Evolutionary conservation across 345 rosid species (phyloP).

Genomic region (Eucalyptus microcorys): DNA sequence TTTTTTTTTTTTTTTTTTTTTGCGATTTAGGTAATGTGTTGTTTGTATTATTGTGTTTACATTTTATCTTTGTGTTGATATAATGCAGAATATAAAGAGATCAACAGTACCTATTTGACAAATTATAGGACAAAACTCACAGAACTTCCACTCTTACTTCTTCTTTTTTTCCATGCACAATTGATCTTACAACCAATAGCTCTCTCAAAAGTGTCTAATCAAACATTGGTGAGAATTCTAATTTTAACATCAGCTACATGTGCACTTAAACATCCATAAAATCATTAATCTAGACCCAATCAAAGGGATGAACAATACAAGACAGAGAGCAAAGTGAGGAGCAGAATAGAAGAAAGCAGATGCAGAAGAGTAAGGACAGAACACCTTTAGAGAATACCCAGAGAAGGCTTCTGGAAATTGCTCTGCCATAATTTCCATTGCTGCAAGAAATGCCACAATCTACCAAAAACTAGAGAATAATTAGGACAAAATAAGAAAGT

Average conservation of each 20-base stretch:
- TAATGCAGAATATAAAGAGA: background rate
- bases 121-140: background rate
- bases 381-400: conserved; percentile 76
- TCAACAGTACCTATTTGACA: background rate
- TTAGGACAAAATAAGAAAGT: background rate
- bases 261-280: background rate
- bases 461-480: conserved; percentile 6
- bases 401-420: conserved; percentile 92
- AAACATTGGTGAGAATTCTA: background rate
- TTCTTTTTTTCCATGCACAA: background rate
- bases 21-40: background rate
- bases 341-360: background rate
- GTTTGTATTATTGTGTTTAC: background rate
- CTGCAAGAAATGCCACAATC: conserved; percentile 97
- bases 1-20: background rate
- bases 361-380: background rate
- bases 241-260: background rate
- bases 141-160: background rate
- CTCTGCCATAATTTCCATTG: conserved; percentile 95
- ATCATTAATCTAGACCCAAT: background rate
- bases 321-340: background rate
- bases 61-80: background rate
- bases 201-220: background rate
- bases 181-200: background rate
- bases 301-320: background rate